Evolutionary conservation across 805 yeast genomes (phyloP).

Genomic region (Sungouiella blattae): DNA sequence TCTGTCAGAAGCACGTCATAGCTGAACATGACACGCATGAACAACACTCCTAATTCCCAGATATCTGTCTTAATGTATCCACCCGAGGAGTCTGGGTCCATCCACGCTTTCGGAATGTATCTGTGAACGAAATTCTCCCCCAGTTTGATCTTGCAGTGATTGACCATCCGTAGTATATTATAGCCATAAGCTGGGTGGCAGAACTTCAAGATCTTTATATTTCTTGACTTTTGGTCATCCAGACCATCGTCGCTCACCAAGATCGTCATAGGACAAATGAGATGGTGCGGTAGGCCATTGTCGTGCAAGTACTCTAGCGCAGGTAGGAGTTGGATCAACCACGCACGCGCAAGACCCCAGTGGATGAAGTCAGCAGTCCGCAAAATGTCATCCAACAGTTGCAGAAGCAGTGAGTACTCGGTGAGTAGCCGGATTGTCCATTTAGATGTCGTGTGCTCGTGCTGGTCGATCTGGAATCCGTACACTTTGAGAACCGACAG

Average conservation of each 20-base stretch:
- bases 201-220: constrained; percentile 47
- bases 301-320: constrained; percentile 83
- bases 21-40: constrained; percentile 40
- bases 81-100: constrained; percentile 68
- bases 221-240: constrained; percentile 30
- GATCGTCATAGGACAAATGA: constrained; percentile 57
- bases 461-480: constrained; percentile 70
- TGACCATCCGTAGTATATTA: constrained; percentile 24
- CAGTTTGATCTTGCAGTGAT: no score
- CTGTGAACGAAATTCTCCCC: constrained; percentile 9
- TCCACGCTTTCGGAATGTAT: constrained; percentile 49
- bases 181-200: constrained; percentile 53
- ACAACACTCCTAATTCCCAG: constrained; percentile 86
- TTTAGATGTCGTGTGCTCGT: constrained; percentile 22
- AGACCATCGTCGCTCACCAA: constrained; percentile 35
- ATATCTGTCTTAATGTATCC: constrained; percentile 76
- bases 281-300: constrained; percentile 74
- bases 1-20: constrained; percentile 62
- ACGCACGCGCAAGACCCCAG: constrained; percentile 74
- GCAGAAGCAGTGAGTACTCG: constrained; percentile 53
- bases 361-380: constrained; percentile 64
- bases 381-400: constrained; percentile 61
- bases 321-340: constrained; percentile 85
- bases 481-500: constrained; percentile 62
- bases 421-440: constrained; percentile 73